Evolutionary conservation across 495 filamentous ascomycete species (phyloP).

Genomic region (Apiosordaria backusii): DNA sequence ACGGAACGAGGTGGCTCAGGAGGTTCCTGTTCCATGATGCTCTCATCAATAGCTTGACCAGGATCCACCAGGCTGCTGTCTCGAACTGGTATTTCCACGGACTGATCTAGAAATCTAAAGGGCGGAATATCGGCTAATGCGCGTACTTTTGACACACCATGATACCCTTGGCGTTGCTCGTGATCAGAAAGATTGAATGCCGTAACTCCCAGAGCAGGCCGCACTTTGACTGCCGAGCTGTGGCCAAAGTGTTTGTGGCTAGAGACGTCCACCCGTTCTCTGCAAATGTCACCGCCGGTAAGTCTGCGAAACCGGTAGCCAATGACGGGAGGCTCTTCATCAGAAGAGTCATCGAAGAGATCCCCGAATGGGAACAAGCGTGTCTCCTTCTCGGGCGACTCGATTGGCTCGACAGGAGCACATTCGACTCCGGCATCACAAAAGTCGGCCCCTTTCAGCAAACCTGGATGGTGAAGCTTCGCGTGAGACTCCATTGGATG

Average conservation of each 20-base stretch:
- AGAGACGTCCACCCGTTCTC: slow-evolving; percentile 31
- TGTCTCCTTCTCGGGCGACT: slow-evolving; percentile 6
- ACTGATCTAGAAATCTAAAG: background rate
- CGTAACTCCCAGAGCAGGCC: slow-evolving; percentile 24
- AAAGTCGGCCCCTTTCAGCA: slow-evolving; percentile 17
- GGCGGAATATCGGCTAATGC: background rate
- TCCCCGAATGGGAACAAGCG: slow-evolving; percentile 23
- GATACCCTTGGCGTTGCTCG: background rate
- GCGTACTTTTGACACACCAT: background rate
- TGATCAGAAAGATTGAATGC: background rate
- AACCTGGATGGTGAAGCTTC: slow-evolving; percentile 12
- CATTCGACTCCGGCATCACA: slow-evolving; percentile 12
- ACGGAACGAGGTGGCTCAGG: background rate
- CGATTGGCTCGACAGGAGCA: background rate
- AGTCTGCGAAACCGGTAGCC: slow-evolving; percentile 29
- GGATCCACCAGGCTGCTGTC: background rate
- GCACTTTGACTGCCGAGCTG: slow-evolving; percentile 33
- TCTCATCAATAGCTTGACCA: background rate
- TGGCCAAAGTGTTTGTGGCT: slow-evolving; percentile 30
- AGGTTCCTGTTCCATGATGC: background rate
- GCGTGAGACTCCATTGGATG: slow-evolving; percentile 13
- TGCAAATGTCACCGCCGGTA: slow-evolving; percentile 26
- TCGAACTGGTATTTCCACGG: background rate
- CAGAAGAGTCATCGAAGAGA: slow-evolving; percentile 4
- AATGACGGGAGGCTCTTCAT: slow-evolving; percentile 9